A percentile compares a stretch with the other conserved stretches of the same genome.
Conservation (phyloP, 2,329 filamentous ascomycete genomes). For the Sarocladium oryzae region DNA sequence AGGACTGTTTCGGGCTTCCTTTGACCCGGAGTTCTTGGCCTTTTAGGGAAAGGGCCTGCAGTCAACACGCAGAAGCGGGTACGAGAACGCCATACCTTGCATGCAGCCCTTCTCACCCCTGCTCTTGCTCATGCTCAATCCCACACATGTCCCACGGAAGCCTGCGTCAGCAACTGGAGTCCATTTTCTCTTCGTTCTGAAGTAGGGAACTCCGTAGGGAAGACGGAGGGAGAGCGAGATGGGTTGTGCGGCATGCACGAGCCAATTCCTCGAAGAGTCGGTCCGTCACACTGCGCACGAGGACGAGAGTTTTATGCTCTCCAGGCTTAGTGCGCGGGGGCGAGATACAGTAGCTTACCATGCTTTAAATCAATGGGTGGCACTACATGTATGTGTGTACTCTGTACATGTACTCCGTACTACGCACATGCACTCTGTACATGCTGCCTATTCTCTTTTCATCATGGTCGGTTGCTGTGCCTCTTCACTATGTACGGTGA, state of each 20-base stretch:
- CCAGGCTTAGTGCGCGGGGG: neutral
- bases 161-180: neutral
- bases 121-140: too few species aligned
- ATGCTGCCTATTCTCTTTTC: neutral
- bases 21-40: slow-evolving; percentile 6
- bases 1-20: slow-evolving; percentile 1
- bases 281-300: neutral
- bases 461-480: too few species aligned
- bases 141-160: neutral
- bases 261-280: neutral
- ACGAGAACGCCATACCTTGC: neutral
- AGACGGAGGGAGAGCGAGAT: neutral
- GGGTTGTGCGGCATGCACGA: neutral
- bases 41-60: neutral
- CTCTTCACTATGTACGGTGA: too few species aligned
- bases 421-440: too few species aligned
- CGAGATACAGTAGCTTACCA: neutral
- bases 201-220: neutral
- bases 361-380: too few species aligned
- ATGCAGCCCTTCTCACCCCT: neutral
- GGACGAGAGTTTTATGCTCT: neutral
- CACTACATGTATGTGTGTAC: too few species aligned
- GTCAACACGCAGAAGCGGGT: neutral
- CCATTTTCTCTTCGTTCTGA: neutral
- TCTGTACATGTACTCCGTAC: too few species aligned